Base-by-base conservation (phyloP, 23 red algal species). In the Gracilaria domingensis region DNA sequence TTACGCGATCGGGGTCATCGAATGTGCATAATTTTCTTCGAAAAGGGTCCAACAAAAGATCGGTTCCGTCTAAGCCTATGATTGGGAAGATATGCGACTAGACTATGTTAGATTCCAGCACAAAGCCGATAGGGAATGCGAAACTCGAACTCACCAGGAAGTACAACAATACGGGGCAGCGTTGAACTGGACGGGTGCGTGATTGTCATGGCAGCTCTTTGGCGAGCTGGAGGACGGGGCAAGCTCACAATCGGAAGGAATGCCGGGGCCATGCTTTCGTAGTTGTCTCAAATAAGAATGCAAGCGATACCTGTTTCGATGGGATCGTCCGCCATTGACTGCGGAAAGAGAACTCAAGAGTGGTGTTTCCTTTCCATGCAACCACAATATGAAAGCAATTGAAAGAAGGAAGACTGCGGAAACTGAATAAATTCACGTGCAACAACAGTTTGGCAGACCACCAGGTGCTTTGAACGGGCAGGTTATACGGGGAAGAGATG, bases 21-120 rank as follows among this genome's bases (percentile, higher is more conserved):
- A 36, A 12, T 8, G 60, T 38, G 30, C 47, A 55, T 36, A 86
- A 16, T 24, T 59, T 25, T 24, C 44, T 86, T 28, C 60, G 60
- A 73, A 86, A 86, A 28, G 36, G 38, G 62, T 86, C 64, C 3
- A 86, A 18, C 24, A 86, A 29, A 36, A 86, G 64, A 55, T 69
- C 82, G 1, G 55, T 86, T n/a, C 82, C 82, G 66, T 86, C 82
- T 61, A 86, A 66, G 29, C 82, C 82, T 86, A 2, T 66, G 32
- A 28, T 48, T 42, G n/a, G 1, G 35, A 44, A 64, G 54, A 82
- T 9, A 34, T 25, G 12, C 50, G 49, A 36, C 23, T 23, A 7
- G 50, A 17, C 0, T 53, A 25, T 40, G 53, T 82, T 25, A 82
- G 55, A 25, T 65, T 12, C 25, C 0, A 13, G 13, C 55, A 1